Percentiles rank a stretch among this genome's conserved stretches.
These are phyloP conservation scores for Acephala macrosclerotiorum DNA, from an alignment of 2,329 filamentous ascomycete species.

Conservation along the genomic window DNA sequence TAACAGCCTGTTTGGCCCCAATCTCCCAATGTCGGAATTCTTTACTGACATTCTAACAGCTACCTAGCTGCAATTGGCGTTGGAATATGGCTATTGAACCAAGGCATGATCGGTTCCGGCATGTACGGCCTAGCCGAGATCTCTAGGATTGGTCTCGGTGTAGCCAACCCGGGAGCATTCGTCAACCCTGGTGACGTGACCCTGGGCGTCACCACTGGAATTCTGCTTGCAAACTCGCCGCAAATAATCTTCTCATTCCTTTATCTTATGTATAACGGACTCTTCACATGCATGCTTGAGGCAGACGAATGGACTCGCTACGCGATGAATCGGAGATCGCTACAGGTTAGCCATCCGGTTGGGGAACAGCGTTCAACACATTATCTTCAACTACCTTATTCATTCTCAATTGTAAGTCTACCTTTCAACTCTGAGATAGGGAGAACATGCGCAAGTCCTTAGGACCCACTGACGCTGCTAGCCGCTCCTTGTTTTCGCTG, in stretches of 20 bases:
- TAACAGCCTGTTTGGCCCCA: not conserved
- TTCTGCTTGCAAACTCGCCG: not conserved
- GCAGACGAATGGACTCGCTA: not conserved
- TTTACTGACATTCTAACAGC: not conserved
- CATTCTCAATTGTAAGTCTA: not conserved
- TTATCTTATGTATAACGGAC: not conserved
- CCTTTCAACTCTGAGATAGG: not conserved
- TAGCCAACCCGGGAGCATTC: not conserved
- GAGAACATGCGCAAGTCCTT: too few relatives aligned
- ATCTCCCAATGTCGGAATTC: not conserved
- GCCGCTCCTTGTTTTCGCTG: not conserved
- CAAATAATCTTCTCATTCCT: not conserved
- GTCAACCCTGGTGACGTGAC: not conserved
- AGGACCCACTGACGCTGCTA: not conserved
- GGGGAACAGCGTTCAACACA: not conserved
- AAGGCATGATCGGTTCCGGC: not conserved
- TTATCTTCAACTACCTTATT: not conserved
- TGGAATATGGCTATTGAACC: not conserved
- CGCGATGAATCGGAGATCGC: not conserved
- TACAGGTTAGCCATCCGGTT: not conserved
- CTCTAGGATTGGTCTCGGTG: not conserved
- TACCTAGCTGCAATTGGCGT: not conserved
- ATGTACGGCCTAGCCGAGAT: not conserved
- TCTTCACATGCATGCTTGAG: not conserved
- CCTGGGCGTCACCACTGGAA: not conserved